Percentiles rank a stretch among this genome's conserved stretches.
Evolutionary conservation across 106 monocot species (phyloP).

Genomic region (Apostasia ramifera): DNA sequence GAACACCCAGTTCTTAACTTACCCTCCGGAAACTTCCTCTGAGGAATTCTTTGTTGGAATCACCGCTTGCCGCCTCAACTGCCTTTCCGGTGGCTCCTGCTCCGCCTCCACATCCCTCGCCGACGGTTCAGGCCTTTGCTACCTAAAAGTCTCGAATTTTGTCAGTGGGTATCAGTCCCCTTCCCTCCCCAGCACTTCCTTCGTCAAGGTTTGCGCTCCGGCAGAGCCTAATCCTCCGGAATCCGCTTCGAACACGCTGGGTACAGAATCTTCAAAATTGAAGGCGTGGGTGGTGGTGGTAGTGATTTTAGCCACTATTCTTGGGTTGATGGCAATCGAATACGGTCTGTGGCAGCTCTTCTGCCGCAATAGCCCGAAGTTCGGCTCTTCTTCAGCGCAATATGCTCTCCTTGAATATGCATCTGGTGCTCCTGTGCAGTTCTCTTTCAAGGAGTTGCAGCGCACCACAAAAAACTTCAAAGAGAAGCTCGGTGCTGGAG

Average conservation of each 20-base stretch:
- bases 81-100: constrained; percentile 53
- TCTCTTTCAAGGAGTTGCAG: constrained; percentile 65
- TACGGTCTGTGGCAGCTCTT: constrained; percentile 57
- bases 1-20: constrained; percentile 73
- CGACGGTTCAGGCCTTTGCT: constrained; percentile 73
- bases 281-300: constrained; percentile 35
- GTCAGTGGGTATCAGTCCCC: constrained; percentile 61
- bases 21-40: constrained; percentile 31
- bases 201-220: constrained; percentile 68
- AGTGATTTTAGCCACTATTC: constrained; percentile 31
- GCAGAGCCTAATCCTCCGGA: constrained; percentile 10
- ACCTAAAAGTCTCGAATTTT: constrained; percentile 46
- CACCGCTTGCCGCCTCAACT: constrained; percentile 56
- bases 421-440: constrained; percentile 78
- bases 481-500: constrained; percentile 76
- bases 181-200: constrained; percentile 72
- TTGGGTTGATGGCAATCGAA: constrained; percentile 42
- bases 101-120: constrained; percentile 67
- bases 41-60: constrained; percentile 65
- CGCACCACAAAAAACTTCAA: constrained; percentile 63
- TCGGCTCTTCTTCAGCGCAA: constrained; percentile 46
- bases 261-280: constrained; percentile 9
- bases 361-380: constrained; percentile 50
- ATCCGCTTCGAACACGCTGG: neutral
- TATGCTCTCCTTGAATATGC: constrained; percentile 76